These are phyloP conservation scores for Pseudogymnoascus sp. DNA, from an alignment of 2,329 filamentous ascomycete genomes.

Conservation along the genomic window DNA sequence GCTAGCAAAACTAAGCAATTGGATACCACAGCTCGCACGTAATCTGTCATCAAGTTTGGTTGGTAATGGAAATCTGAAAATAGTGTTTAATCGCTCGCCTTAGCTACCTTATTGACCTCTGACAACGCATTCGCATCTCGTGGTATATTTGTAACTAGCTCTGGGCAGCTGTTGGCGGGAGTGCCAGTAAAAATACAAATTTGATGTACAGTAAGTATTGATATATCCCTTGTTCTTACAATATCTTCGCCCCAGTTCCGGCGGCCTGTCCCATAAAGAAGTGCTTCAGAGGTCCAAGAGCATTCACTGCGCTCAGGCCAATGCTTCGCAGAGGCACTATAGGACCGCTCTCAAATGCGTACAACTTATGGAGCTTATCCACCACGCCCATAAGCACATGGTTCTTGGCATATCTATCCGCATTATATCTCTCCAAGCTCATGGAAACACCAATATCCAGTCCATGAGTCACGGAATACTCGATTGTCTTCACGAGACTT, in stretches of 20 bases:
- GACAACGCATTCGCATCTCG: neutral
- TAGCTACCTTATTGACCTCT: neutral
- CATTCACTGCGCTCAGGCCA: slow-evolving; percentile 69
- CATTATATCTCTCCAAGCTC: slow-evolving; percentile 72
- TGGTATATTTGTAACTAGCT: neutral
- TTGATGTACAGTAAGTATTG: neutral
- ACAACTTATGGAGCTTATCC: slow-evolving; percentile 89
- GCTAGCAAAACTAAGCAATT: neutral
- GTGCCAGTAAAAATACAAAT: neutral
- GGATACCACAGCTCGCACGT: neutral
- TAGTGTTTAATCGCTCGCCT: neutral
- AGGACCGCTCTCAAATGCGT: slow-evolving; percentile 70
- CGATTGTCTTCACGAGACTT: slow-evolving; percentile 65
- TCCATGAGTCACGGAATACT: slow-evolving; percentile 69
- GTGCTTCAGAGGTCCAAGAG: slow-evolving; percentile 65
- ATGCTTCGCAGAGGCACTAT: slow-evolving; percentile 71
- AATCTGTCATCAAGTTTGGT: neutral
- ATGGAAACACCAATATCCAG: slow-evolving; percentile 77
- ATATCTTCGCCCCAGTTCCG: slow-evolving; percentile 42
- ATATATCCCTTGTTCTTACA: slow-evolving; percentile 17
- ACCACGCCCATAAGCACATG: slow-evolving; percentile 69
- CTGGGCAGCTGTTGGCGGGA: neutral
- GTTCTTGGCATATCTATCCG: slow-evolving; percentile 75
- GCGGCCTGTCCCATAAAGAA: slow-evolving; percentile 75
- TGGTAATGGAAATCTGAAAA: neutral